Percentiles rank a stretch among this genome's conserved stretches.
Evolutionary conservation across 2,329 filamentous ascomycete genomes (phyloP).

Genomic region (Sclerotiophoma versabilis): DNA sequence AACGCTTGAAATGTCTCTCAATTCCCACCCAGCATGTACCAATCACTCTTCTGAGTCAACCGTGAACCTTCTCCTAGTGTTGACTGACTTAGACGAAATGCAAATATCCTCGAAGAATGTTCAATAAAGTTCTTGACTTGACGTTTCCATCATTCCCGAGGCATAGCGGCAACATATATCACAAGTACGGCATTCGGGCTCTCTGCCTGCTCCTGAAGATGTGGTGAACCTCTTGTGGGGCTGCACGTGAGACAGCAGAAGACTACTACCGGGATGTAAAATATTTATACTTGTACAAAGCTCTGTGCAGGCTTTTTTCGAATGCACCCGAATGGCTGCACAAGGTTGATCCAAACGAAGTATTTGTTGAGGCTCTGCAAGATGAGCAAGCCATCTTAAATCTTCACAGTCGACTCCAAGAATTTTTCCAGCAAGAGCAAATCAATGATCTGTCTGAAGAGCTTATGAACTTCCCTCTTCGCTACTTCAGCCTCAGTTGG

Average conservation of each 20-base stretch:
- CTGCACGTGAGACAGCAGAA: not conserved
- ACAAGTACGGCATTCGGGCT: not conserved
- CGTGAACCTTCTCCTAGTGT: no score
- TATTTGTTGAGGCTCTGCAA: slow-evolving; percentile 2
- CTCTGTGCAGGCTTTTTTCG: not conserved
- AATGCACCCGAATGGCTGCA: not conserved
- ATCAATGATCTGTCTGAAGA: not conserved
- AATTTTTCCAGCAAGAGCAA: not conserved
- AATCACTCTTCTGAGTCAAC: no score
- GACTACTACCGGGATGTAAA: not conserved
- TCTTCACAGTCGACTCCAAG: not conserved
- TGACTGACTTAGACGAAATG: no score
- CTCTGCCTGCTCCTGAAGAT: not conserved
- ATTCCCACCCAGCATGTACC: no score
- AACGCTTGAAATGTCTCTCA: no score
- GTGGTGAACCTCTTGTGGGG: not conserved
- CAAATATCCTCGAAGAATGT: no score
- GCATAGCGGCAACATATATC: not conserved
- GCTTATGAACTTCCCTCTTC: not conserved
- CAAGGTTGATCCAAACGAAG: not conserved
- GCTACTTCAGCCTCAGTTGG: not conserved
- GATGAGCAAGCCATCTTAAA: slow-evolving; percentile 4
- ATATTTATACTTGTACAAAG: not conserved
- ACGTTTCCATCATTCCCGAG: no score
- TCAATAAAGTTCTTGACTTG: no score